phyloP scores from a whole-genome alignment of 2,329 filamentous ascomycete genomes.

The Penicillium sp. region DNA sequence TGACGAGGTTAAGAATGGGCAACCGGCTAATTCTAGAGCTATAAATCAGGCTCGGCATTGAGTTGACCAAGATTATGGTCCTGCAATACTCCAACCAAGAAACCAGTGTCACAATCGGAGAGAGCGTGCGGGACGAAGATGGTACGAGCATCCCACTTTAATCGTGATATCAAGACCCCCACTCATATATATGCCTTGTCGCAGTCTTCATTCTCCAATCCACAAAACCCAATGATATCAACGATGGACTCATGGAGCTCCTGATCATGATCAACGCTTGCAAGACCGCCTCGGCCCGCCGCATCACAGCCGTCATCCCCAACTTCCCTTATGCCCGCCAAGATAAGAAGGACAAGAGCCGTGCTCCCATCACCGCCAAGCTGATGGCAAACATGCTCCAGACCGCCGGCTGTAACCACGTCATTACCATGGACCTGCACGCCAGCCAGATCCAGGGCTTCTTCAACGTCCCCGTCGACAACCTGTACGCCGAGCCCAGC shows the following conservation, averaged over 20 bases:
- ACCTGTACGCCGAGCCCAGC: constrained; percentile 91
- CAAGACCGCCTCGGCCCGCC: constrained; percentile 77
- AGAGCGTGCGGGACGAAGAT: constrained; percentile 95
- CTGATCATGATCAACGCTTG: constrained; percentile 98
- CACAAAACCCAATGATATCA: constrained; percentile 91
- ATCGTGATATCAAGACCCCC: constrained; percentile 5
- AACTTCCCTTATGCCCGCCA: constrained; percentile 96
- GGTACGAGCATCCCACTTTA: constrained; percentile 47
- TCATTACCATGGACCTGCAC: constrained; percentile 96
- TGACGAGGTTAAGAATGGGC: neutral
- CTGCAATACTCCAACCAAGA: constrained; percentile 65
- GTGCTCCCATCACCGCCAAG: constrained; percentile 94
- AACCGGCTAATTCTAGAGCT: constrained; percentile 13
- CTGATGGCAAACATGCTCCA: constrained; percentile 97
- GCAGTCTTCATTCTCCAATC: constrained; percentile 93
- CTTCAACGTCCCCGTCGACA: constrained; percentile 78
- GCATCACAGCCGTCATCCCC: constrained; percentile 91
- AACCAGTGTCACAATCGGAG: constrained; percentile 77
- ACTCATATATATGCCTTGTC: constrained; percentile 12
- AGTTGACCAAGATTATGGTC: constrained; percentile 67
- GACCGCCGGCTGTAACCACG: constrained; percentile 86
- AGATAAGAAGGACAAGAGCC: constrained; percentile 95
- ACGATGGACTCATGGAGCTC: constrained; percentile 96
- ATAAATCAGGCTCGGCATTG: constrained; percentile 58
- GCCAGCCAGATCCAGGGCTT: constrained; percentile 94